Evolutionary conservation across 805 yeast species (phyloP).

Genomic region (Starmerella floricola): DNA sequence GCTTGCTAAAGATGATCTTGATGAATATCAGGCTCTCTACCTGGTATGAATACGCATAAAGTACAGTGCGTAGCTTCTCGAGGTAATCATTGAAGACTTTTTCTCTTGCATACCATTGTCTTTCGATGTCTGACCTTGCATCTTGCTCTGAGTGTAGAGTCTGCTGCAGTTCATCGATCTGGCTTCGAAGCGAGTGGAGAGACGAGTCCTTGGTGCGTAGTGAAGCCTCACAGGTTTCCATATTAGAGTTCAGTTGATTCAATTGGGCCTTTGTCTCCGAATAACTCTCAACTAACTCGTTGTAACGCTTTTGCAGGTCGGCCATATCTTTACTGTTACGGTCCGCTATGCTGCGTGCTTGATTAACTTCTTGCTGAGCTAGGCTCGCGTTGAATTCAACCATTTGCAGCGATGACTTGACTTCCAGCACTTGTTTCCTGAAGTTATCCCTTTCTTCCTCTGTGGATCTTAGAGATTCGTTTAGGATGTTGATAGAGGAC

Average conservation of each 20-base stretch:
- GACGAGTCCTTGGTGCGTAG: no score
- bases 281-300: neutral
- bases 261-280: neutral
- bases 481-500: neutral
- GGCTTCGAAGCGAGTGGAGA: neutral
- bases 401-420: neutral
- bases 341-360: neutral
- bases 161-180: neutral
- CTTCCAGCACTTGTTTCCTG: neutral
- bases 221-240: no score
- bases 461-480: neutral
- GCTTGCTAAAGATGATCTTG: neutral
- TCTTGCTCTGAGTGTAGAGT: neutral
- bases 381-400: neutral
- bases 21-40: slow-evolving; percentile 1
- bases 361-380: neutral
- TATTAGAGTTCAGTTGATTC: no score
- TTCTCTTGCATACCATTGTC: no score
- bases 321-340: neutral
- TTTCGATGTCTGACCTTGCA: neutral
- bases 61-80: no score
- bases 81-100: no score
- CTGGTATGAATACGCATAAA: no score
- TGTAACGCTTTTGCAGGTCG: neutral
- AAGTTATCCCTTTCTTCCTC: neutral